These are phyloP conservation scores for Pulveroboletus ravenelii DNA, from an alignment of 768 basidiomycete genomes.

Conservation along the genomic window DNA sequence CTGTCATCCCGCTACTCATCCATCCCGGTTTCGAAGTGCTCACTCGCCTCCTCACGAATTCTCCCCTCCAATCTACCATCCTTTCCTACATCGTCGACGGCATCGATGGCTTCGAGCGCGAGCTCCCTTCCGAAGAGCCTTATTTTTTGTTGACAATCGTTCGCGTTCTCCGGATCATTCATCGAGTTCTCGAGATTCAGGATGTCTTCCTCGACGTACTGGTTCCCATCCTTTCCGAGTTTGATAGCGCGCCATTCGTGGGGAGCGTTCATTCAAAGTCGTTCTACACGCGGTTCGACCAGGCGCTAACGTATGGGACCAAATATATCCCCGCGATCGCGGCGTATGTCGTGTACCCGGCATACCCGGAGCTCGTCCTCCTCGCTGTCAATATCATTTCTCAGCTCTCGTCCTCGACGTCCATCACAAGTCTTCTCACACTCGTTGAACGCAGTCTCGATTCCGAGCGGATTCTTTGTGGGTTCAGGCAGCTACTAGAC, in stretches of 20 bases:
- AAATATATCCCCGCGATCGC: conserved; percentile 79
- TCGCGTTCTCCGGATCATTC: conserved; percentile 76
- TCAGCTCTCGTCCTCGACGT: conserved; percentile 58
- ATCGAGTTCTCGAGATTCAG: conserved; percentile 80
- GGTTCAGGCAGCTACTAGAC: conserved; percentile 65
- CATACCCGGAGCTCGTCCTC: conserved; percentile 67
- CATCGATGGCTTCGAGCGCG: conserved; percentile 68
- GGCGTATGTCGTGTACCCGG: conserved; percentile 65
- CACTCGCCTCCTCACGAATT: conserved; percentile 68
- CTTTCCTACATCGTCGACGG: conserved; percentile 81
- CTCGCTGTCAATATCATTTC: conserved; percentile 76
- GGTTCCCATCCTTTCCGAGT: conserved; percentile 68
- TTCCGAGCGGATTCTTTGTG: conserved; percentile 79
- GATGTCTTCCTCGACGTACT: conserved; percentile 87
- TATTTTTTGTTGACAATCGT: conserved; percentile 72
- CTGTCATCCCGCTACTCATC: conserved; percentile 50
- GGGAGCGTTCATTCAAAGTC: conserved; percentile 59
- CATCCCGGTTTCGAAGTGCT: conserved; percentile 90
- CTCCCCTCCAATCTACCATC: conserved; percentile 66
- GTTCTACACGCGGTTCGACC: conserved; percentile 69
- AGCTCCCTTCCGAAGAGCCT: conserved; percentile 61
- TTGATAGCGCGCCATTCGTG: conserved; percentile 50
- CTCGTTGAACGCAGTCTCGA: conserved; percentile 78
- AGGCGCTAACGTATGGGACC: conserved; percentile 63
- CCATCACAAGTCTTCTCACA: conserved; percentile 69